Evolutionary conservation across 2,329 filamentous ascomycete genomes (phyloP), one percentile per base, ranked within the genome.

Genomic region (Pseudopyricularia javanii): DNA sequence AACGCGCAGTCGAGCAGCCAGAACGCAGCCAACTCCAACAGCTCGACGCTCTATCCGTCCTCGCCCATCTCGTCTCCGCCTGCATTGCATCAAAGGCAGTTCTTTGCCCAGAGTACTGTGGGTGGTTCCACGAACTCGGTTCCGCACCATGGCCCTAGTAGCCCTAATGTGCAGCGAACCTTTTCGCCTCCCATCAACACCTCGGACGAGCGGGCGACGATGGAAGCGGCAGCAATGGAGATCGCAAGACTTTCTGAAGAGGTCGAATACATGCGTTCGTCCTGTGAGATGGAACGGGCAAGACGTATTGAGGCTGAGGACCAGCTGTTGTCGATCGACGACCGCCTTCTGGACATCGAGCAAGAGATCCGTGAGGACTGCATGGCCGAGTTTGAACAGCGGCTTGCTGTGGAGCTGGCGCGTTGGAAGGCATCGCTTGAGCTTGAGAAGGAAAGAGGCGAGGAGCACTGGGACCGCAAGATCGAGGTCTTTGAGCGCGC

Each of bases 401-500:
- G 82, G 11, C 75, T 96, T 48, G 79, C 82, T 20, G 70, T 83
- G 12, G 90, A 96, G 65, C 80, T 88, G 65, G 76, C 79, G 9
- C 76, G 88, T n/a, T 96, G 89, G 86, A 85, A 91, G 63, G 79
- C 78, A 0, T 85, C 82, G 0, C 79, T 90, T 65, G 85, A 88
- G 17, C 80, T 85, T 5, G 90, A 96, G 64, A 78, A 82, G 56
- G 90, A 94, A 60, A 79, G 82, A 47, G 82, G 83, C 51, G 89
- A 95, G 56, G 87, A 88, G 64, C 88, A 94, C 66, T 79, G 93
- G 63, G 91, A 97, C 65, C 81, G 81, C 58, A 98, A 98, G 70
- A 77, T 66, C 7, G 91, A 79, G 55, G 70, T 81, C 1, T 72
- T 80, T 47, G 77, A 80, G 63, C 71, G 74, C 7, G 48, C 60